Percentiles rank a stretch among this genome's conserved stretches.
phyloP scores from a whole-genome alignment of 495 filamentous ascomycete genomes.

The Haplographium delicatum region DNA sequence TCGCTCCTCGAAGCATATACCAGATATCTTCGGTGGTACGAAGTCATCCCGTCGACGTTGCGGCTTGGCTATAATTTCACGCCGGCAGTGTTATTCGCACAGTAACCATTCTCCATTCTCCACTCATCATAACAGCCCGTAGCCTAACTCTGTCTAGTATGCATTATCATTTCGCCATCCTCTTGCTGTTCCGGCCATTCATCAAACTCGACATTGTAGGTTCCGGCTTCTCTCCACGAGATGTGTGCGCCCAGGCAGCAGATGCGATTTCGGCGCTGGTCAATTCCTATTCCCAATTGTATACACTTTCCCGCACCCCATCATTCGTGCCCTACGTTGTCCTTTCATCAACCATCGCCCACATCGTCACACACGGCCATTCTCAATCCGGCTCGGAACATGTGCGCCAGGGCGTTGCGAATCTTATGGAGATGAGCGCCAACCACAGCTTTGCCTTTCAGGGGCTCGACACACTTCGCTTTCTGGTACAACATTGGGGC shows the following conservation, averaged over 20 bases:
- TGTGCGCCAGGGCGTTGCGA: slow-evolving; percentile 24
- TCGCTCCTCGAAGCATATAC: slow-evolving; percentile 51
- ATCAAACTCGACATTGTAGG: slow-evolving; percentile 55
- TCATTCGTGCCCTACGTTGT: slow-evolving; percentile 57
- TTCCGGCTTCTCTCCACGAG: slow-evolving; percentile 53
- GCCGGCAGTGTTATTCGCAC: slow-evolving; percentile 55
- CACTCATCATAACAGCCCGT: background rate
- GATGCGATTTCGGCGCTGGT: slow-evolving; percentile 55
- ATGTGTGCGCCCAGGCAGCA: slow-evolving; percentile 56
- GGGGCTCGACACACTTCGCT: slow-evolving; percentile 51
- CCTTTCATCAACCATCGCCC: slow-evolving; percentile 52
- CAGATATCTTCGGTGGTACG: slow-evolving; percentile 58
- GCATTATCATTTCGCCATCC: slow-evolving; percentile 59
- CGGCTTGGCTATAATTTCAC: slow-evolving; percentile 53
- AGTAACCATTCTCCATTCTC: slow-evolving; percentile 38
- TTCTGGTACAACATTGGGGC: slow-evolving; percentile 51
- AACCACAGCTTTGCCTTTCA: slow-evolving; percentile 56
- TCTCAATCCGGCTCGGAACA: slow-evolving; percentile 8
- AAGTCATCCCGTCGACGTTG: slow-evolving; percentile 52
- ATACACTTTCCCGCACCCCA: slow-evolving; percentile 51
- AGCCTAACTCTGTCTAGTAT: slow-evolving; percentile 45
- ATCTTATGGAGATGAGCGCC: slow-evolving; percentile 48
- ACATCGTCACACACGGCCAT: slow-evolving; percentile 35
- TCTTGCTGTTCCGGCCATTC: slow-evolving; percentile 60
- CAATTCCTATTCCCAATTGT: slow-evolving; percentile 52